phyloP scores from a whole-genome alignment of 2,329 filamentous ascomycete species.

The Ophiostoma novo-ulmi region DNA sequence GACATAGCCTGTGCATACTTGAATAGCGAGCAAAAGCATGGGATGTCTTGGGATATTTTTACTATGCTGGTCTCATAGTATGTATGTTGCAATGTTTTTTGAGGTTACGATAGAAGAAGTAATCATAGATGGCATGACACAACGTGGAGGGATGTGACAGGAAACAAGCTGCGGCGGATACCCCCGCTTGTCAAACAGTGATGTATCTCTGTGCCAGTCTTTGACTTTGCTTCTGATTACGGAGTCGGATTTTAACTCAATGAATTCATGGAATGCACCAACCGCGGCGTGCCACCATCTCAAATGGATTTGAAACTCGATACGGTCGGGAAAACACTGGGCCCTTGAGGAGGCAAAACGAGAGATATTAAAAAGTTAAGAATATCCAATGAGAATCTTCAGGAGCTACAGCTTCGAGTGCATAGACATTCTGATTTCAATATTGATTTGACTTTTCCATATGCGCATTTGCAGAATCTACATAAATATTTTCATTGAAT shows the following conservation, averaged over 20 bases:
- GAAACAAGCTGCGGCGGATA: neutral
- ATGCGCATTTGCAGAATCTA: too few species aligned
- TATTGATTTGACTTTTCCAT: too few species aligned
- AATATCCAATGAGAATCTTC: neutral
- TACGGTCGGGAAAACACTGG: too few species aligned
- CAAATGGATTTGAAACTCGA: neutral
- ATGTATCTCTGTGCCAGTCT: neutral
- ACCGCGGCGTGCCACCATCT: neutral
- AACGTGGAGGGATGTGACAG: neutral
- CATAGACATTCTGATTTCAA: too few species aligned
- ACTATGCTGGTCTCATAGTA: neutral
- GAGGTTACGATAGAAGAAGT: neutral
- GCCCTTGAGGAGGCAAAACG: neutral
- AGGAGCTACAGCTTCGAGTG: neutral
- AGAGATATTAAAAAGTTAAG: neutral
- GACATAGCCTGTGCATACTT: neutral
- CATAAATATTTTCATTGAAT: too few species aligned
- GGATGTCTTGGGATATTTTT: neutral
- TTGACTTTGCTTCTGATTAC: neutral
- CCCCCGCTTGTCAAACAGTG: slow-evolving; percentile 13
- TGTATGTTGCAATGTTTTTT: neutral
- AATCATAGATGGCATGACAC: neutral
- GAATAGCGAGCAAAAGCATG: neutral
- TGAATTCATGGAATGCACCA: neutral
- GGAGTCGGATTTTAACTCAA: neutral